A percentile compares a stretch with the other conserved stretches of the same genome.
Evolutionary conservation across 805 yeast species (phyloP).

Genomic region (Saturnispora hagleri): DNA sequence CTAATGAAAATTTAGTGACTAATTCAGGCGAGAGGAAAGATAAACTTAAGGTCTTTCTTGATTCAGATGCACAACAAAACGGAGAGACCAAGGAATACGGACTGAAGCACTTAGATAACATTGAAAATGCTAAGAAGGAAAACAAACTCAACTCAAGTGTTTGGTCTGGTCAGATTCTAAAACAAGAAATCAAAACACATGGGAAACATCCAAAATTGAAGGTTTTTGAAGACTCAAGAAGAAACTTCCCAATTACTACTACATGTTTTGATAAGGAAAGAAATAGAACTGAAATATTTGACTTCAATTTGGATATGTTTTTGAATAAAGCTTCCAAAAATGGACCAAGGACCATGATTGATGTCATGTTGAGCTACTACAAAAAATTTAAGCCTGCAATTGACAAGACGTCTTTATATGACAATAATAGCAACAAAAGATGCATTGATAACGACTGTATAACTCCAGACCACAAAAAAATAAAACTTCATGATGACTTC

Average conservation of each 20-base stretch:
- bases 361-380: slow-evolving; percentile 40
- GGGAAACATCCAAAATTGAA: slow-evolving; percentile 14
- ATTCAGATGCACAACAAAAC: slow-evolving; percentile 1
- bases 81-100: slow-evolving; percentile 1
- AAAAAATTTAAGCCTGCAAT: slow-evolving; percentile 3
- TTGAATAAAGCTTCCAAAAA: slow-evolving; percentile 39
- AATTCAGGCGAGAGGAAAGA: slow-evolving; percentile 12
- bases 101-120: slow-evolving; percentile 37
- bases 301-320: slow-evolving; percentile 50
- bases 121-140: slow-evolving; percentile 50
- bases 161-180: slow-evolving; percentile 57
- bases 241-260: slow-evolving; percentile 37
- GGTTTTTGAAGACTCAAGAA: slow-evolving; percentile 32
- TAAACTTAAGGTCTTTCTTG: slow-evolving; percentile 17
- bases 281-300: slow-evolving; percentile 49
- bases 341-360: slow-evolving; percentile 33
- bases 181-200: slow-evolving; percentile 26
- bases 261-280: slow-evolving; percentile 42
- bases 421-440: not conserved
- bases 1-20: slow-evolving; percentile 4
- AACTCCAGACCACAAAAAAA: slow-evolving; percentile 4
- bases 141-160: slow-evolving; percentile 45
- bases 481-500: not conserved
- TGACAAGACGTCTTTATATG: not conserved
- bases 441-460: not conserved